Evolutionary conservation across 306 rosid species (phyloP), one percentile per base, ranked within the genome.

Genomic region (Luffa acutangula): DNA sequence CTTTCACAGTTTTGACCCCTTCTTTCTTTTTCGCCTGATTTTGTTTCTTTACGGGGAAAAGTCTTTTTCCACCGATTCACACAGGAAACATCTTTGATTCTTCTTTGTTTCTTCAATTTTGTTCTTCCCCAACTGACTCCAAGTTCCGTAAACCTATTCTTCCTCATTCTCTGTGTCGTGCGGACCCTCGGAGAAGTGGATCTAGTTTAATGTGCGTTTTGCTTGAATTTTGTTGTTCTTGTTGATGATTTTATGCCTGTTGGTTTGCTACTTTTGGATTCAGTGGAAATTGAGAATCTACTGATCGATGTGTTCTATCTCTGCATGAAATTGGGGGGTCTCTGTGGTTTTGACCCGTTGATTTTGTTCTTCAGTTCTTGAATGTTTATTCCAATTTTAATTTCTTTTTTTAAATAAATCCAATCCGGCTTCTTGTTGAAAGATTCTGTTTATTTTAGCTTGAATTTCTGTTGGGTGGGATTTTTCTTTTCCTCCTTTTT

Each of bases 121-220:
- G 31, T 7, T 39, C 31, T 63, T 62, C 2, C 10, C 2, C 31
- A 51, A 51, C 52, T 13, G 31, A 34, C 17, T 53, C 5, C 1
- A 0, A 13, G 12, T 33, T 17, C 4, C 11, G 1, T 49, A 15
- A 65, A 37, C 72, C 62, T 33, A 1, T 31, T 48, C 15, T 51
- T 53, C 78, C 45, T 4, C 42, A 72, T 48, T 15, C 58, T 3
- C 6, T 63, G 31, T 39, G 0, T 39, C 33, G 14, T 74, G 33
- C 25, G 20, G 41, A 48, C 0, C 31, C 43, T 31, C 63, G 62
- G 31, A 2, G 63, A 36, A 17, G 17, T 33, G 45, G 78, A 75
- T 75, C 63, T 31, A 54, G 17, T 75, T 75, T 75, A 9, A 75
- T 34, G 63, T 75, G 62, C 33, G 78, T 52, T 73, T 31, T 73